These are phyloP conservation scores for Mycocentrospora acerina DNA, from an alignment of 2,329 filamentous ascomycete species.

Conservation along the genomic window DNA sequence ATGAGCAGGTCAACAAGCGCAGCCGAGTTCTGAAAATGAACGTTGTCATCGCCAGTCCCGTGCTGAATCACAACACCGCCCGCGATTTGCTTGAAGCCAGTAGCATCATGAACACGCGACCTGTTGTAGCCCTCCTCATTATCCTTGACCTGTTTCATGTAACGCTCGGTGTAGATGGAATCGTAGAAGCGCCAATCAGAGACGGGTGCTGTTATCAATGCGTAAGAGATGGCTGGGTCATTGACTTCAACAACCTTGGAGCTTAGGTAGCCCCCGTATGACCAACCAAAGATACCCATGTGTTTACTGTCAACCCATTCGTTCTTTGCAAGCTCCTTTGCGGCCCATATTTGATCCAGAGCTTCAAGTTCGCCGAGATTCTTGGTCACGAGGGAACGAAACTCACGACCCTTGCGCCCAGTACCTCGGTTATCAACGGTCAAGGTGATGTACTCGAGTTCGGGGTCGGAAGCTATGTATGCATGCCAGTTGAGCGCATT, in stretches of 20 bases:
- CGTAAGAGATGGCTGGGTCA: constrained; percentile 63
- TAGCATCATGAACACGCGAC: constrained; percentile 59
- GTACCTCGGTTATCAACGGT: constrained; percentile 70
- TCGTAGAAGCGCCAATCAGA: constrained; percentile 72
- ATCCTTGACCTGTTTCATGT: constrained; percentile 64
- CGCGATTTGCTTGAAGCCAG: constrained; percentile 63
- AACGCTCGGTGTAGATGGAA: constrained; percentile 70
- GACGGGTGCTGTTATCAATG: constrained; percentile 65
- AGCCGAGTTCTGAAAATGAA: constrained; percentile 69
- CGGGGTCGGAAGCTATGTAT: constrained; percentile 67
- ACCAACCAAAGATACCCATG: constrained; percentile 70
- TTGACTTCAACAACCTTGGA: constrained; percentile 66
- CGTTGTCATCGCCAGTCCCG: constrained; percentile 70
- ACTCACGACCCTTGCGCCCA: constrained; percentile 63
- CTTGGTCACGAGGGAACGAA: constrained; percentile 59
- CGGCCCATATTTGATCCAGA: constrained; percentile 68
- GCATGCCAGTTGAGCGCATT: constrained; percentile 58
- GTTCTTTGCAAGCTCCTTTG: constrained; percentile 55
- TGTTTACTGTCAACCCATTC: constrained; percentile 59
- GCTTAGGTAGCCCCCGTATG: constrained; percentile 66
- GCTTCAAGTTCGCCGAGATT: constrained; percentile 66
- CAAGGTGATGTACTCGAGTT: constrained; percentile 67
- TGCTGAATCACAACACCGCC: constrained; percentile 66
- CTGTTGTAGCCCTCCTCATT: constrained; percentile 63
- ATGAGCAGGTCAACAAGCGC: constrained; percentile 64